Percentiles rank a stretch among this genome's conserved stretches.
Conservation (phyloP, 2,329 filamentous ascomycete species). For the Penicillium sp. region DNA sequence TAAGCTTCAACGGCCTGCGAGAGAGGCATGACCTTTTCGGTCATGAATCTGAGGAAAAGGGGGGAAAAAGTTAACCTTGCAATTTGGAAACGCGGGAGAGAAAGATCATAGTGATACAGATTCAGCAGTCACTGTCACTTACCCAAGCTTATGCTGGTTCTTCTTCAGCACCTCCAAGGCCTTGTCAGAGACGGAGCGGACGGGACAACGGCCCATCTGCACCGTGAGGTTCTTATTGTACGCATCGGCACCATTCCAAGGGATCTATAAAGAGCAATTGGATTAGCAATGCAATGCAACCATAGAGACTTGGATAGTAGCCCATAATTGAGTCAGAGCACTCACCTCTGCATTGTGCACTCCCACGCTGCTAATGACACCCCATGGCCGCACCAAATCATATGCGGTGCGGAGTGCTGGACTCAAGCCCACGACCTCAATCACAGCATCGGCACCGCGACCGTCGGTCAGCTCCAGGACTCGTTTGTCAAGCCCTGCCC, state of each 20-base stretch:
- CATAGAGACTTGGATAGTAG: no score
- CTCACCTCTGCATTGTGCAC: constrained; percentile 67
- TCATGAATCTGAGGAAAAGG: constrained; percentile 58
- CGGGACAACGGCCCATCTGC: constrained; percentile 72
- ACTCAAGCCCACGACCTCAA: constrained; percentile 69
- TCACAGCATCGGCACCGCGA: constrained; percentile 75
- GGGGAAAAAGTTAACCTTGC: no score
- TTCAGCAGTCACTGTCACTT: constrained; percentile 21
- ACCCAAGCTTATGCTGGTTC: constrained; percentile 63
- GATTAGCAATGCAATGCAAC: constrained; percentile 15
- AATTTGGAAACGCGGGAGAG: no score
- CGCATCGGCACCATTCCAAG: constrained; percentile 60
- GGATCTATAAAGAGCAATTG: constrained; percentile 45
- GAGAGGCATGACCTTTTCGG: constrained; percentile 67
- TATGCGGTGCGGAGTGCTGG: constrained; percentile 65
- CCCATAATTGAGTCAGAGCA: background rate
- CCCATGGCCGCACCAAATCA: constrained; percentile 66
- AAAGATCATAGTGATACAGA: no score
- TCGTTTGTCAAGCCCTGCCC: constrained; percentile 58
- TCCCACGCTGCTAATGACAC: constrained; percentile 67
- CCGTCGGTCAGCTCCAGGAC: constrained; percentile 72
- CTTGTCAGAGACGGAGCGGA: constrained; percentile 62
- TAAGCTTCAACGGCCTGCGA: constrained; percentile 62
- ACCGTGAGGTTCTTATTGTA: constrained; percentile 64
- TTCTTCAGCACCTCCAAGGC: constrained; percentile 60